A percentile compares a stretch with the other conserved stretches of the same genome.
These are phyloP conservation scores for Polygonum maritimum DNA, from an alignment of 148 eudicot genomes.

Conservation along the genomic window DNA sequence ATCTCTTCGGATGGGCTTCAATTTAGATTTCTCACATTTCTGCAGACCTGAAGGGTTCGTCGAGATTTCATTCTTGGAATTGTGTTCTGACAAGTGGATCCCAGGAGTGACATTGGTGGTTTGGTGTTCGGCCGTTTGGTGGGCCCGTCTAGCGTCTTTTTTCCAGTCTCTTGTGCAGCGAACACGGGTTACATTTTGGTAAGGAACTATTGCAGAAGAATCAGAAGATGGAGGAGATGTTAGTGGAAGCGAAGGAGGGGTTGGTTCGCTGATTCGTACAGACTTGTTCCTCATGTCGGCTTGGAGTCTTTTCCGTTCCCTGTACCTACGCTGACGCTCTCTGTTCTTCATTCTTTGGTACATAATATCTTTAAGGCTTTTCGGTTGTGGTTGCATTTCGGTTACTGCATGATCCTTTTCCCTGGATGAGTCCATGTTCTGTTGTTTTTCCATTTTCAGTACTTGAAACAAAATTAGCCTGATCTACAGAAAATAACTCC, in stretches of 20 bases:
- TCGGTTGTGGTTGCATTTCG: conserved; percentile 10
- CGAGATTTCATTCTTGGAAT: background rate
- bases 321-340: conserved; percentile 92
- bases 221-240: conserved; percentile 7
- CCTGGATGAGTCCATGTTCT: background rate
- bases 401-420: conserved; percentile 3
- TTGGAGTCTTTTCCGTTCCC: conserved; percentile 76
- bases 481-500: background rate
- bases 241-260: background rate
- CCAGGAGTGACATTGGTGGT: conserved; percentile 20
- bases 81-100: conserved; percentile 8
- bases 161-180: conserved; percentile 74
- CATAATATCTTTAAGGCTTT: conserved; percentile 42
- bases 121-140: conserved; percentile 34
- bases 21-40: conserved; percentile 13
- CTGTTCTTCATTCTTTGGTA: conserved; percentile 68
- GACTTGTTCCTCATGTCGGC: conserved; percentile 22
- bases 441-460: background rate
- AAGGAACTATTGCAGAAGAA: conserved; percentile 15
- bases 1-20: conserved; percentile 42
- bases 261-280: conserved; percentile 14
- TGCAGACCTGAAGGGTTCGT: background rate
- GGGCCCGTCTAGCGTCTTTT: conserved; percentile 76
- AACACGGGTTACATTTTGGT: conserved; percentile 33
- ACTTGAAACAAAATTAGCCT: background rate